Evolutionary conservation across 164 flowering plant species (phyloP), one percentile per base, ranked within the genome.

Genomic region (Berberis thunbergii): DNA sequence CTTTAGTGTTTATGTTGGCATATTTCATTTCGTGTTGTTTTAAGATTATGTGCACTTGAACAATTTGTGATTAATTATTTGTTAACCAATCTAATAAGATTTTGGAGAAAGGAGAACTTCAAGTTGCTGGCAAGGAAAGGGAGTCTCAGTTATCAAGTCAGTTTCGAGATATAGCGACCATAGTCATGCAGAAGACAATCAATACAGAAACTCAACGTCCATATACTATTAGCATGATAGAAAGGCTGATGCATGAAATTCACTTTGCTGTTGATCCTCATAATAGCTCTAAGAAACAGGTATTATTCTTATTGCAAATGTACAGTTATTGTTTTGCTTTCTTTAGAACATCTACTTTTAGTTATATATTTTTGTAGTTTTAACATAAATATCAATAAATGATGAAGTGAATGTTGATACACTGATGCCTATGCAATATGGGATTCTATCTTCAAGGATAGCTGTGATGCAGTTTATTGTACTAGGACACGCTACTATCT

Each of bases 81-180:
- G 3, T 10, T 1, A 3, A 52, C n/a, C 1, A 4, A 26, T 26
- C 26, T 26, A 26, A 11, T 64, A 71, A 93, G 97, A 90, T 94
- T 73, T 75, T 94, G 84, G 89, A 89, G 3, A 87, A 94, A 83
- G 99, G 99, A 48, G 99, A 91, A 75, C 95, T 94, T 66, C 97
- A 94, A 78, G 91, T 94, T 73, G 96, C 97, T 3, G 97, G 99
- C 54, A 94, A 91, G 78, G 99, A 94, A 73, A 83, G 98, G 71
- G 97, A 94, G 40, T 81, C 93, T 42, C 89, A 84, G 75, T 75
- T 89, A 2, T 84, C 91, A 1, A 89, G 80, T 75, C 97, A 91
- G 77, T 91, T 91, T 64, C 85, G 96, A 63, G 99, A 94, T 75
- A 86, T 94, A 75, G 97, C 99, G 4, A 89, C 99, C 2, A 87